Evolutionary conservation across 306 rosid genomes (phyloP).

Genomic region (Potentilla sterilis): DNA sequence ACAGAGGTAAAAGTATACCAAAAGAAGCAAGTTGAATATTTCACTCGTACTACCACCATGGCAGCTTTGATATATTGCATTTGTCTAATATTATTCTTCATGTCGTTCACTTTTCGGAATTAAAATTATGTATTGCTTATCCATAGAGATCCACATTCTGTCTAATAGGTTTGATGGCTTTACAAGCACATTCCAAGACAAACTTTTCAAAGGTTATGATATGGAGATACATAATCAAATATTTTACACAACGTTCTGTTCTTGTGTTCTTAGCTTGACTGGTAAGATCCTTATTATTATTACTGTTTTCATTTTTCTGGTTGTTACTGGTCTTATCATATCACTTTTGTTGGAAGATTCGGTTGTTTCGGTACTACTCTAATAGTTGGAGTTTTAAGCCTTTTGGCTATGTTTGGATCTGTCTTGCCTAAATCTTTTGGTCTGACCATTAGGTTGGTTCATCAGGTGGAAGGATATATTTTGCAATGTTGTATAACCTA

Average conservation of each 20-base stretch:
- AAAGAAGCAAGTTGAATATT: slow-evolving; percentile 1
- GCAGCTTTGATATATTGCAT: neutral
- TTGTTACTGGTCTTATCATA: slow-evolving; percentile 4
- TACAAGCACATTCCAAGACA: slow-evolving; percentile 98
- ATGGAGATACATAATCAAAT: slow-evolving; percentile 99
- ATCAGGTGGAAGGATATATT: neutral
- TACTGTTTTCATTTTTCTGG: neutral
- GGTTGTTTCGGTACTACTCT: neutral
- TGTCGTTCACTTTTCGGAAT: neutral
- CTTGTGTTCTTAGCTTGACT: slow-evolving; percentile 84
- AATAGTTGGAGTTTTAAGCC: neutral
- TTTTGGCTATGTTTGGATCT: neutral
- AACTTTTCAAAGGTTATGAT: slow-evolving; percentile 89
- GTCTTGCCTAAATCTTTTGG: neutral
- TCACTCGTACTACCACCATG: neutral
- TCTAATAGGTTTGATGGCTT: slow-evolving; percentile 76
- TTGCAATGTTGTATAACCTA: neutral
- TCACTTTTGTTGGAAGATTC: neutral
- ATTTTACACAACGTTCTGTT: slow-evolving; percentile 84
- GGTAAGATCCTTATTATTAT: slow-evolving; percentile 48
- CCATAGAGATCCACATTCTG: slow-evolving; percentile 16
- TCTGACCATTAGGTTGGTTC: neutral
- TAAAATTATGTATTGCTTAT: neutral
- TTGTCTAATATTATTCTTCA: neutral
- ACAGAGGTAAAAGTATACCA: neutral